Evolutionary conservation across 2,329 filamentous ascomycete species (phyloP).

Genomic region (Alternaria arborescens): DNA sequence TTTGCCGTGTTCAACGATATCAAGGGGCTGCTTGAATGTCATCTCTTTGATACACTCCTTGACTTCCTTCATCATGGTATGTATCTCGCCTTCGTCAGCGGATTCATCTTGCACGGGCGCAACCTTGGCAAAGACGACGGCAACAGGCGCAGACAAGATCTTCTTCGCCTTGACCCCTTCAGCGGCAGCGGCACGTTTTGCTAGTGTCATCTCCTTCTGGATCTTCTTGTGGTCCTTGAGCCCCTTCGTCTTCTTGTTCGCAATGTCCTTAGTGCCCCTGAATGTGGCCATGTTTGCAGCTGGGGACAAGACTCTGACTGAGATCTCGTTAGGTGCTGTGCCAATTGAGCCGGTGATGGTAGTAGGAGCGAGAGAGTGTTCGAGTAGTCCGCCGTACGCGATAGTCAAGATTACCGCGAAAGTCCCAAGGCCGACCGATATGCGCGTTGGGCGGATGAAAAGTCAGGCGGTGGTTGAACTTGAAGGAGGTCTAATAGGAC

Average conservation of each 20-base stretch:
- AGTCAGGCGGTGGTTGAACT: too few species aligned
- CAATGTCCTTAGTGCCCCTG: not conserved
- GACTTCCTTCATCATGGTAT: too few species aligned
- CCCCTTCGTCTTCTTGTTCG: conserved; percentile 10
- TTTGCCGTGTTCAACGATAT: not conserved
- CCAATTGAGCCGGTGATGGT: not conserved
- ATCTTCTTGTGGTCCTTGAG: conserved; percentile 13
- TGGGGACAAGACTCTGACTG: not conserved
- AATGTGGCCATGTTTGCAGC: not conserved
- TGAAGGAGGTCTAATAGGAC: not conserved
- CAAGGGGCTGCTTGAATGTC: not conserved
- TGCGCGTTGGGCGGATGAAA: not conserved
- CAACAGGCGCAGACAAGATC: not conserved
- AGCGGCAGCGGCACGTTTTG: conserved; percentile 9
- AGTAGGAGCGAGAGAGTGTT: not conserved
- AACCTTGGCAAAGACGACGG: too few species aligned
- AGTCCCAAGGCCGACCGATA: rapidly evolving
- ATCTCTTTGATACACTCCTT: not conserved
- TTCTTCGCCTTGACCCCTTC: not conserved
- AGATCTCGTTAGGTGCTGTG: not conserved
- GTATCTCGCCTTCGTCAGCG: not conserved
- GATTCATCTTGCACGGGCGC: not conserved
- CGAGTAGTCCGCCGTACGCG: too few species aligned
- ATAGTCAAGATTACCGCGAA: not conserved
- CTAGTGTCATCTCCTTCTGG: conserved; percentile 10